Base-by-base conservation (phyloP, 1,139 yeast genomes). In the Geotrichum fermentans region DNA sequence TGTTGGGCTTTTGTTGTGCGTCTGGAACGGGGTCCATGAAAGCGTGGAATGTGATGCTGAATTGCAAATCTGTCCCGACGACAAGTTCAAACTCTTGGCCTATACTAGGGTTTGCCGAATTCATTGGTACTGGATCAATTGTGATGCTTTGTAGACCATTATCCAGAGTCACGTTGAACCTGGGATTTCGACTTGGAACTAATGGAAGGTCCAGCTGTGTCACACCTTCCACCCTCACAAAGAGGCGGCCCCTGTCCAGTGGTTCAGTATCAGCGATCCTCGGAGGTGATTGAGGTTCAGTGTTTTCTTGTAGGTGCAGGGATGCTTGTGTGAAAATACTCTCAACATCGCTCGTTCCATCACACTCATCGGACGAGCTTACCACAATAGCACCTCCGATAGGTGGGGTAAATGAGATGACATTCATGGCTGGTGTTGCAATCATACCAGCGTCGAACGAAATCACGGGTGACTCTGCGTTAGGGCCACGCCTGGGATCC, bases 111-210 rank as follows among this genome's bases (percentile, higher is more conserved):
- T 43, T 38, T 20, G 52, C 67, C 11, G 69, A 61, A 3, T 69
- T 66, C 50, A 87, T 61, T 5, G 70, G 66, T 56, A 79, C 73
- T 60, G 78, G 78, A 28, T 86, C 81, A 0, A 96, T 89, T 38
- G 82, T 79, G 40, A 89, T 80, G 53, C 90, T 79, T 63, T 92
- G 96, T 29, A 82, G 79, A 2, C 96, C 96, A 64, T 92, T 90
- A 63, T 92, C 97, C 54, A 92, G 72, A 4, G 86, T 79, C 34
- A 89, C 63, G 36, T 79, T 77, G 66, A 85, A 80, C 47, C 73
- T 73, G 0, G 88, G 66, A 40, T 58, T 55, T 46, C 78, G 78
- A 29, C 40, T 52, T 17, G 43, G 37, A 20, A 61, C 67, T 11
- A 65, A 49, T 1, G 92, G 87, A 51, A 89, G 68, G 14, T 70